Evolutionary conservation across 1,139 yeast genomes (phyloP).

Genomic region (Geotrichum phurueaensis): DNA sequence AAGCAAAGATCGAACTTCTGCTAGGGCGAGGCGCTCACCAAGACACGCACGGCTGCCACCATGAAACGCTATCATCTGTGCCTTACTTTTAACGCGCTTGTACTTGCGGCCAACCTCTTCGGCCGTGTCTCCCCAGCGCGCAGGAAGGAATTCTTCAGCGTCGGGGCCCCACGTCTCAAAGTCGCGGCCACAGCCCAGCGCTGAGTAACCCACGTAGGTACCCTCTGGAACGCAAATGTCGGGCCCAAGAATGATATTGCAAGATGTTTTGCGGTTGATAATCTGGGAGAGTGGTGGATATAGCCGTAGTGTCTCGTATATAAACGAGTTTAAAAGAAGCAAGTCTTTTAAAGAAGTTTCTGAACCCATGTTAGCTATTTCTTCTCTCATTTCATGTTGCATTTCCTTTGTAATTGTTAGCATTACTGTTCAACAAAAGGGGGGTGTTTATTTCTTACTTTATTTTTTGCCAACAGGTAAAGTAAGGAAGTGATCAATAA

Average conservation of each 20-base stretch:
- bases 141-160: constrained; percentile 47
- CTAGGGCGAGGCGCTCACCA: constrained; percentile 55
- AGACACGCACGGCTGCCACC: constrained; percentile 58
- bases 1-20: constrained; percentile 42
- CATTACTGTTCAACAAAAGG: not conserved
- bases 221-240: constrained; percentile 47
- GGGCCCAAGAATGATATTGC: constrained; percentile 39
- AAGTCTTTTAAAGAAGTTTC: constrained; percentile 24
- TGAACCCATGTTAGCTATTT: constrained; percentile 2
- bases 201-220: constrained; percentile 53
- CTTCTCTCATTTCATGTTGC: constrained; percentile 12
- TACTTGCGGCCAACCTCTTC: constrained; percentile 37
- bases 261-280: constrained; percentile 46
- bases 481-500: constrained; percentile 46
- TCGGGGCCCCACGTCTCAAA: constrained; percentile 46
- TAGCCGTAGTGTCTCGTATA: constrained; percentile 50
- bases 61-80: constrained; percentile 51
- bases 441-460: constrained; percentile 14
- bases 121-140: constrained; percentile 50
- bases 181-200: constrained; percentile 52
- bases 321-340: constrained; percentile 35
- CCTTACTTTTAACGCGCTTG: constrained; percentile 42
- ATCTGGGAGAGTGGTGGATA: constrained; percentile 57
- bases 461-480: constrained; percentile 44
- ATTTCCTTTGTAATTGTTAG: constrained; percentile 15